phyloP scores from a whole-genome alignment of 495 filamentous ascomycete genomes.

The Lentithecium fluviatile region DNA sequence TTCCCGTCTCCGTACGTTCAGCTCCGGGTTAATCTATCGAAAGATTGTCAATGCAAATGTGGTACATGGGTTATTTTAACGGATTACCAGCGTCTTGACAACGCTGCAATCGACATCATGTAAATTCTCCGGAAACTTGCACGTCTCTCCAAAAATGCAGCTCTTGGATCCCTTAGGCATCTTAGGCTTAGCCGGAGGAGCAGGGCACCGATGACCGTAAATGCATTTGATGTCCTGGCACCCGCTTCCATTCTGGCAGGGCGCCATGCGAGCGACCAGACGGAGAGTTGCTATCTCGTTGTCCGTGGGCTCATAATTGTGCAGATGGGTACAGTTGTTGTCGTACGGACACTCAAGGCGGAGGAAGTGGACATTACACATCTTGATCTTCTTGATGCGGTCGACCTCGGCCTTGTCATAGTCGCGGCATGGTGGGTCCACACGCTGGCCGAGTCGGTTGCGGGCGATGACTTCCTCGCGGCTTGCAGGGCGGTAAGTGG shows the following conservation, averaged over 20 bases:
- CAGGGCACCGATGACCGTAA: conserved; percentile 64
- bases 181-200: conserved; percentile 21
- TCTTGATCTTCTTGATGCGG: conserved; percentile 65
- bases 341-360: conserved; percentile 71
- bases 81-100: conserved; percentile 31
- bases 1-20: no score
- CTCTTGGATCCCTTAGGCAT: conserved; percentile 31
- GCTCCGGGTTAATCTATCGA: no score
- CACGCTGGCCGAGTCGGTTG: conserved; percentile 71
- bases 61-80: not conserved
- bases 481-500: conserved; percentile 11
- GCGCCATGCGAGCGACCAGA: conserved; percentile 73
- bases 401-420: conserved; percentile 60
- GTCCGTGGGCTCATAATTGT: conserved; percentile 66
- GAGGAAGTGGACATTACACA: conserved; percentile 85
- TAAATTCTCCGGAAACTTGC: conserved; percentile 39
- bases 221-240: conserved; percentile 79
- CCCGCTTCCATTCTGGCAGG: conserved; percentile 69
- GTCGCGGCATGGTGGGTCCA: conserved; percentile 57
- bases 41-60: no score
- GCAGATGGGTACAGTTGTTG: conserved; percentile 71
- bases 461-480: conserved; percentile 50
- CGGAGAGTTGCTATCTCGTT: conserved; percentile 67
- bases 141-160: conserved; percentile 41
- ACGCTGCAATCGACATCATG: conserved; percentile 39